Evolutionary conservation across 192 early-diverging fungal genomes (phyloP).

Genomic region (Coemansia nantahalensis): DNA sequence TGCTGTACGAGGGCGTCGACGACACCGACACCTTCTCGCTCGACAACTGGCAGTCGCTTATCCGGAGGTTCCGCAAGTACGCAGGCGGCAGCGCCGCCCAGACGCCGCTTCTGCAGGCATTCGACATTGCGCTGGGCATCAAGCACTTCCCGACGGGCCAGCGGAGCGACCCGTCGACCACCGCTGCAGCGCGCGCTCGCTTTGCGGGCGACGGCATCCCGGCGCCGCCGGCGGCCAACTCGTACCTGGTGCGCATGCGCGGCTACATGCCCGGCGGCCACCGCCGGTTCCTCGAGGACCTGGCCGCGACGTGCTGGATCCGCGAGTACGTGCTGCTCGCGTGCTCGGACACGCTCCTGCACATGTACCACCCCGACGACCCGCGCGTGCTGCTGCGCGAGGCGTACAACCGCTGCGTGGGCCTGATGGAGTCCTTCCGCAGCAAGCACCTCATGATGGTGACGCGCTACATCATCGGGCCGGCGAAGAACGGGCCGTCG

Average conservation of each 20-base stretch:
- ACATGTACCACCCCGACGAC: slow-evolving; percentile 9
- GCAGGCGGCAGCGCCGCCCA: slow-evolving; percentile 95
- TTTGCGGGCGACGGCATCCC: slow-evolving; percentile 18
- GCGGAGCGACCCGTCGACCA: slow-evolving; percentile 37
- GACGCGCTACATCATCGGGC: slow-evolving; percentile 84
- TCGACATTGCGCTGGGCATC: slow-evolving; percentile 87
- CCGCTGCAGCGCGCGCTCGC: slow-evolving; percentile 27
- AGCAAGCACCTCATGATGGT: slow-evolving; percentile 93
- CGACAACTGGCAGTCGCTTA: slow-evolving; percentile 54
- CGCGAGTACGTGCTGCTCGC: slow-evolving; percentile 61
- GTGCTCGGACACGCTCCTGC: slow-evolving; percentile 37
- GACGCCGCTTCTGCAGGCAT: slow-evolving; percentile 84
- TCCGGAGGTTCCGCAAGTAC: slow-evolving; percentile 65
- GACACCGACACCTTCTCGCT: slow-evolving; percentile 48
- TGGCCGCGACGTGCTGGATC: slow-evolving; percentile 63
- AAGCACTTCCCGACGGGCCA: slow-evolving; percentile 78
- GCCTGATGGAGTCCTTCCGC: slow-evolving; percentile 81
- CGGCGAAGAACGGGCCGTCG: slow-evolving; percentile 69
- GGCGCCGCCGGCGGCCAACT: slow-evolving; percentile 55
- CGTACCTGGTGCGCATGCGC: slow-evolving; percentile 86
- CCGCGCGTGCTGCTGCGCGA: slow-evolving; percentile 52
- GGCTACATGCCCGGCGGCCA: slow-evolving; percentile 89
- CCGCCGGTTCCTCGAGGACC: slow-evolving; percentile 79
- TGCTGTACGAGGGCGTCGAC: slow-evolving; percentile 91
- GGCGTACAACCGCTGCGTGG: slow-evolving; percentile 79